Evolutionary conservation across 2,329 filamentous ascomycete genomes (phyloP).

Genomic region (Calonectria hawksworthii): DNA sequence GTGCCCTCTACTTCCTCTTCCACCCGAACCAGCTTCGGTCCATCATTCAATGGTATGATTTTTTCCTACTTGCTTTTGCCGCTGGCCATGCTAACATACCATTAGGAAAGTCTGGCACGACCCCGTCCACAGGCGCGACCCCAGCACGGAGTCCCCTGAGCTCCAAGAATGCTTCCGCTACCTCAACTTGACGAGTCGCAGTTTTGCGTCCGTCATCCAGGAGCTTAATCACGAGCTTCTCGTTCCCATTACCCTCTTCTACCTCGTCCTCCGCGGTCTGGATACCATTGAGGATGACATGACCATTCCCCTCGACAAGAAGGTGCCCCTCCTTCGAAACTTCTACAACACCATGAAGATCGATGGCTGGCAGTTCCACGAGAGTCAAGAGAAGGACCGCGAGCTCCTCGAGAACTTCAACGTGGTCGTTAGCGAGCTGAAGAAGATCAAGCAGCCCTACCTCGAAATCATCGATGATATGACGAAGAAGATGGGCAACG

Average conservation of each 20-base stretch:
- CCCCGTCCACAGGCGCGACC: slow-evolving; percentile 87
- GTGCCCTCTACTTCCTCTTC: slow-evolving; percentile 77
- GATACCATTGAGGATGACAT: slow-evolving; percentile 99
- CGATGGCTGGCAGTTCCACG: slow-evolving; percentile 92
- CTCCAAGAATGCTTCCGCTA: slow-evolving; percentile 88
- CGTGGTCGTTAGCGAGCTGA: slow-evolving; percentile 86
- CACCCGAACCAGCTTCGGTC: slow-evolving; percentile 85
- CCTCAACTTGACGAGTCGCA: slow-evolving; percentile 90
- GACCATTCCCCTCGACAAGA: slow-evolving; percentile 84
- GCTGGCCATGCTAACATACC: slow-evolving; percentile 36
- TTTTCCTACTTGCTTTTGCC: background rate
- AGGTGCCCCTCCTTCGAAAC: slow-evolving; percentile 86
- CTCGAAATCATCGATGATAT: slow-evolving; percentile 92
- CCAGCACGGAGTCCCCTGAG: slow-evolving; percentile 79
- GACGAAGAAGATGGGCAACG: slow-evolving; percentile 94
- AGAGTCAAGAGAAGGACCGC: slow-evolving; percentile 94
- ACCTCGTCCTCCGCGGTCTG: slow-evolving; percentile 89
- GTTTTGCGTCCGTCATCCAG: slow-evolving; percentile 93
- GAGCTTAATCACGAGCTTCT: slow-evolving; percentile 96
- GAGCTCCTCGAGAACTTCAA: slow-evolving; percentile 95
- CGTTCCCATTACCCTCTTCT: slow-evolving; percentile 91
- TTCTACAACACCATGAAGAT: slow-evolving; percentile 85
- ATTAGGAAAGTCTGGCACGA: slow-evolving; percentile 96
- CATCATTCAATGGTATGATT: slow-evolving; percentile 87
- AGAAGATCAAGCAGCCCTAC: slow-evolving; percentile 88